Base-by-base conservation (phyloP, 1,284 basidiomycete genomes). In the Ceraceosorus guamensis region DNA sequence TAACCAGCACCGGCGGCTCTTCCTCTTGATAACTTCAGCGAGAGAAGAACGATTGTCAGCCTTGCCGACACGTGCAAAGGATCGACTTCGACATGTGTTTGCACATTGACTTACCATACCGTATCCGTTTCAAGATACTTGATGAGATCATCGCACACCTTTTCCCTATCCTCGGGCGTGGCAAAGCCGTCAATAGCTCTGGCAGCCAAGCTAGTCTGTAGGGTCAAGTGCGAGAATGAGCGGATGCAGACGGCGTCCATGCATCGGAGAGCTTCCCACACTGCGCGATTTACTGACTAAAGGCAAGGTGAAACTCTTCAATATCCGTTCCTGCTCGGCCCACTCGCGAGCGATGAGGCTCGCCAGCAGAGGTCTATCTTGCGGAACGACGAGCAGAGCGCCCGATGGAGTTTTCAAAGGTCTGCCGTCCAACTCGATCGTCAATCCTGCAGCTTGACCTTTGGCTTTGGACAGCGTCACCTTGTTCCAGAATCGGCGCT, bases 121-220 rank as follows among this genome's bases (percentile, higher is more conserved):
- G 95, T 92, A 75, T 99, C 95, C 2, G 93, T 97, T 65, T 96
- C 87, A 37, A 98, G 79, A 77, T 97, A 98, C 62, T 85, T 83
- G 51, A 96, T 76, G 47, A 98, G 77, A 18, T 84, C 81, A n/a
- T 82, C 81, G 34, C 83, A 82, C 32, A 93, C 87, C 53, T 86
- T 82, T n/a, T 77, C 73, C 6, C 86, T 80, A 13, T 83, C 83
- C 32, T 76, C 66, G 45, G 81, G 78, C 46, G 87, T 82, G 6
- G 78, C 72, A 65, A 95, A 80, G 0, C 84, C 82, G 75, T 99
- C 95, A 52, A 97, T 83, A 6, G 92, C 92, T 68, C 93, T 80
- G 14, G 91, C 86, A 6, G 85, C 85, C 33, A 98, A 78, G 6
- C 91, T 92, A 0, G 45, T 48, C 53, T 45, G 51, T 18, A 24